Evolutionary conservation across 257 asterid genomes (phyloP), one percentile per base, ranked within the genome.

Genomic region (Craterostigma plantagineum): DNA sequence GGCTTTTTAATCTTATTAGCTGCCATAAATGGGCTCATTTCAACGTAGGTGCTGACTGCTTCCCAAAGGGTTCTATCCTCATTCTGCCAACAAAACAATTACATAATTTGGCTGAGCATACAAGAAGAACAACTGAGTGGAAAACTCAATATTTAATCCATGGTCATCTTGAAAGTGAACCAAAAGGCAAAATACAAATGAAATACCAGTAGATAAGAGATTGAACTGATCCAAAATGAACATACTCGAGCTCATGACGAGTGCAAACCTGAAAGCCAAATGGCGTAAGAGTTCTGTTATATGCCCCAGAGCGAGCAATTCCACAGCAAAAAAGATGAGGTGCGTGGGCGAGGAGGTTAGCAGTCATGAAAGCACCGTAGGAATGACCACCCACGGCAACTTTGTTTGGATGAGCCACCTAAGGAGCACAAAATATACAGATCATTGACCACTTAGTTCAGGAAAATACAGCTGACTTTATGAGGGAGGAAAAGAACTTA

Each of bases 61-160:
- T 90, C 92, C 99, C 99, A 90, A 36, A 90, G 94, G 27, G 99
- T 90, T 64, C 99, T 70, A 52, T 90, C 99, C 73, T 90, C 99
- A 33, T 67, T 90, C 95, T 90, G 66, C 45, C 45, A 38, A 42
- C 27, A 39, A 55, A 46, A 48, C 14, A 8, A 40, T 3, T 16
- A 3, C 2, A 40, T 8, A 40, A 11, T 23, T 23, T 23, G 30
- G 30, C 2, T 23, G 30, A n/a, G n/a, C n/a, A n/a, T n/a, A 23
- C 30, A 23, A 23, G 30, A n/a, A n/a, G n/a, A n/a, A n/a, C 2
- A 23, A 23, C 30, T 23, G 30, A 23, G 6, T 6, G 2, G 30
- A 23, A 23, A 23, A 23, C 30, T 23, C 30, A 23, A 23, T n/a
- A n/a, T n/a, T n/a, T n/a, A n/a, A 23, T 23, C 30, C 30, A 2